A percentile compares a stretch with the other conserved stretches of the same genome.
These are phyloP conservation scores for Nicotiana rustica DNA, from an alignment of 305 asterid genomes.

Conservation along the genomic window DNA sequence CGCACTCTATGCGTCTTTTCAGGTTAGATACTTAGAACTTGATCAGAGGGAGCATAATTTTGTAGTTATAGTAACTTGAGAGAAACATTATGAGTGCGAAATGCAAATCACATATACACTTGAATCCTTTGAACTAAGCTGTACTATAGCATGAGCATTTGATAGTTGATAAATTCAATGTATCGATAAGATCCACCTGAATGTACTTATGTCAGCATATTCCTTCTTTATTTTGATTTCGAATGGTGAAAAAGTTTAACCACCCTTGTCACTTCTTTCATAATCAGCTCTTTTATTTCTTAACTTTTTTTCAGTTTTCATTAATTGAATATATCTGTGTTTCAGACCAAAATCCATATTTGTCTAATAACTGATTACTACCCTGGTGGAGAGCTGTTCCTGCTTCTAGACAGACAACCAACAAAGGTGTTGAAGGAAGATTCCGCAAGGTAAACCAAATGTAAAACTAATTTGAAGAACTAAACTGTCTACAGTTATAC, in stretches of 20 bases:
- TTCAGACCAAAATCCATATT: slow-evolving; percentile 89
- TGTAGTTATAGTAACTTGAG: not conserved
- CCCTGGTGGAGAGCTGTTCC: slow-evolving; percentile 96
- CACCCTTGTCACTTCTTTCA: not conserved
- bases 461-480: not conserved
- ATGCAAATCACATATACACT: not conserved
- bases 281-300: not conserved
- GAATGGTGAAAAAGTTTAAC: not conserved
- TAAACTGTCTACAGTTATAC: not conserved
- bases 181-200: not conserved
- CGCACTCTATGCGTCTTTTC: slow-evolving; percentile 95
- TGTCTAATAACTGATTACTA: slow-evolving; percentile 92
- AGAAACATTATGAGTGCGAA: not conserved
- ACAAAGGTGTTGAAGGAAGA: slow-evolving; percentile 90
- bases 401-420: slow-evolving; percentile 90
- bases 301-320: slow-evolving; percentile 22
- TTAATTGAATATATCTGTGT: slow-evolving; percentile 34
- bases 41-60: not conserved
- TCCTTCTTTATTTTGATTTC: not conserved
- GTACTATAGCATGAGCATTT: not conserved
- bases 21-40: slow-evolving; percentile 56
- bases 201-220: not conserved
- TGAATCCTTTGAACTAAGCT: not conserved
- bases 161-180: not conserved
- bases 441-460: slow-evolving; percentile 68